These are phyloP conservation scores for Rhinocladiella mackenziei DNA, from an alignment of 2,329 filamentous ascomycete species.

Conservation along the genomic window DNA sequence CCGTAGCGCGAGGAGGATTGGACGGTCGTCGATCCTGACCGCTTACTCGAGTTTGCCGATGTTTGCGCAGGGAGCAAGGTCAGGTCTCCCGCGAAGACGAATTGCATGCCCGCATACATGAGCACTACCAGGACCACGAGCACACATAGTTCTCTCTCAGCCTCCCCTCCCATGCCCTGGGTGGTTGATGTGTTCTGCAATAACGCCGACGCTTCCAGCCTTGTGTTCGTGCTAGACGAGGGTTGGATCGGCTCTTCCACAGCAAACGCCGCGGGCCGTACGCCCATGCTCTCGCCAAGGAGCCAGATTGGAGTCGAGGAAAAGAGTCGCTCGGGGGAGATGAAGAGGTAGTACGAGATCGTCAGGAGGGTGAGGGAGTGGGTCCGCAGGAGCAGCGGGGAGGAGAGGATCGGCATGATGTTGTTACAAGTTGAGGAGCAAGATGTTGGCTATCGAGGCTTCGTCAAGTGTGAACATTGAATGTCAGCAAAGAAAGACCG, in stretches of 20 bases:
- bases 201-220: constrained; percentile 1
- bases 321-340: constrained; percentile 18
- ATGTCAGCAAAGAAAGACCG: no score
- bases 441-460: no score
- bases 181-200: neutral
- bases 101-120: constrained; percentile 17
- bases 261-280: constrained; percentile 24
- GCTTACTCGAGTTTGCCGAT: no score
- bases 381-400: constrained; percentile 23
- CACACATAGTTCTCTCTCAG: constrained; percentile 22
- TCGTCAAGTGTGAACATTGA: no score
- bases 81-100: constrained; percentile 26
- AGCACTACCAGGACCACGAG: constrained; percentile 21
- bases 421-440: no score
- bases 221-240: neutral
- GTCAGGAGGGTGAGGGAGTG: constrained; percentile 21
- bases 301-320: constrained; percentile 26
- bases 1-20: constrained; percentile 15
- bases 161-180: neutral
- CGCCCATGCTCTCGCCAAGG: constrained; percentile 27
- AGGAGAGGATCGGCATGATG: constrained; percentile 28
- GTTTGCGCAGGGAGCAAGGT: constrained; percentile 3
- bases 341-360: constrained; percentile 25
- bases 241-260: constrained; percentile 1
- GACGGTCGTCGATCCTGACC: no score